Conservation (phyloP, 2,329 filamentous ascomycete species). For the Cercospora brassicicola region DNA sequence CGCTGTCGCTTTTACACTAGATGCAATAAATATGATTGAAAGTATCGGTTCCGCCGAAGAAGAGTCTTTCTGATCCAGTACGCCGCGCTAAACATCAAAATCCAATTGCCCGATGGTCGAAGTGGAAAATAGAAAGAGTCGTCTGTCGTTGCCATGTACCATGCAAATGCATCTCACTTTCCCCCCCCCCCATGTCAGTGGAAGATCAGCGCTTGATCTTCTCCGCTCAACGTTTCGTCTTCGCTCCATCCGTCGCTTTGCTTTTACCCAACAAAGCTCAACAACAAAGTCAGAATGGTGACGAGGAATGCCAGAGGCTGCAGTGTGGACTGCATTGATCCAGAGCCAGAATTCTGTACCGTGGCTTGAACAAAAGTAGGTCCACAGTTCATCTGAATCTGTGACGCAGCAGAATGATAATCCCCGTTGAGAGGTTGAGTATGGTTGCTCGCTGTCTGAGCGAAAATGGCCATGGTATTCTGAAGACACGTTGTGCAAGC, state of each 20-base stretch:
- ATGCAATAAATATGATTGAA: neutral
- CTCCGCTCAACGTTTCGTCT: neutral
- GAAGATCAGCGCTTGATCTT: conserved; percentile 34
- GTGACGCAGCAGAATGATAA: conserved; percentile 69
- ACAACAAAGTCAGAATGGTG: conserved; percentile 9
- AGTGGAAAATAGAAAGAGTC: neutral
- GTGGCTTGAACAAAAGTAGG: conserved; percentile 47
- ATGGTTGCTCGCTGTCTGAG: conserved; percentile 64
- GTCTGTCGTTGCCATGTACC: neutral
- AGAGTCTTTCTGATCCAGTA: neutral
- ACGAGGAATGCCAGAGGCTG: neutral
- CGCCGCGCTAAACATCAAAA: conserved; percentile 8
- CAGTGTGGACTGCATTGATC: neutral
- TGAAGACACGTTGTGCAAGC: conserved; percentile 74
- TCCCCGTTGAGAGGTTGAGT: conserved; percentile 66
- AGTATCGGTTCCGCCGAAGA: neutral
- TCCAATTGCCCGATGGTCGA: neutral
- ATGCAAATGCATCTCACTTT: neutral
- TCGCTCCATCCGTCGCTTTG: neutral
- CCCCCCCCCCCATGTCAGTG: neutral
- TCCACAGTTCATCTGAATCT: conserved; percentile 68
- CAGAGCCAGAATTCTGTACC: conserved; percentile 5
- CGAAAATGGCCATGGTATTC: conserved; percentile 79
- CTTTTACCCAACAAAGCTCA: conserved; percentile 14
- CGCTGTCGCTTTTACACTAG: neutral